Evolutionary conservation across 2,329 filamentous ascomycete species (phyloP), one percentile per base, ranked within the genome.

Genomic region (Sclerotinia borealis): DNA sequence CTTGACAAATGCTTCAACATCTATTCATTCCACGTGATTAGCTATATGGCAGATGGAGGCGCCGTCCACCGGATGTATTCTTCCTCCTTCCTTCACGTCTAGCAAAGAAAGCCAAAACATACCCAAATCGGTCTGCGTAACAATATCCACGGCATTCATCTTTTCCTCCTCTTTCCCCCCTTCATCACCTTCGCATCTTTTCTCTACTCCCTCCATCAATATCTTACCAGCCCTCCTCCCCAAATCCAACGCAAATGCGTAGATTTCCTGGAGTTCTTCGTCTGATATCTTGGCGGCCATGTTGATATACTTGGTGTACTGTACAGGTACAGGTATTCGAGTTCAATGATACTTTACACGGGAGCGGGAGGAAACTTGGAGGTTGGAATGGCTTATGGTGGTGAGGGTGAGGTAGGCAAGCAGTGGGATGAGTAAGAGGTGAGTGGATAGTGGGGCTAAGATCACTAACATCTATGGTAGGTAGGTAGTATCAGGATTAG

Each of bases 71-170:
- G 29, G 29, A 34, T 17, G n/a, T 11, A 34, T 56, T 7, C 8
- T 11, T 3, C 13, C 8, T n/a, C n/a, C n/a, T n/a, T n/a, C 11
- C n/a, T 34, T 4, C 1, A 17, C 15, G 34, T 22, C 4, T 13
- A 11, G 41, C n/a, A 17, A 8, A 9, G 27, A 56, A 11, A 17
- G n/a, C 10, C 8, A 13, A 60, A 58, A 71, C 76, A 67, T 75
- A 89, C 87, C 86, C 76, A 89, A 83, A 72, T 92, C 89, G 0
- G 87, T 89, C 76, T 91, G 84, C 11, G 89, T 92, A 25, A 92
- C 89, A 66, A 92, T 84, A 73, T 92, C 90, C 13, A 92, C 89
- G 1, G 88, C 82, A 72, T 84, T 91, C 68, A 90, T 86, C 74
- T 93, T 93, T 75, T 92, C 87, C 48, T 75, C 72, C 63, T 72